Evolutionary conservation across 805 yeast species (phyloP).

Genomic region (Zygosaccharomyces lentus): DNA sequence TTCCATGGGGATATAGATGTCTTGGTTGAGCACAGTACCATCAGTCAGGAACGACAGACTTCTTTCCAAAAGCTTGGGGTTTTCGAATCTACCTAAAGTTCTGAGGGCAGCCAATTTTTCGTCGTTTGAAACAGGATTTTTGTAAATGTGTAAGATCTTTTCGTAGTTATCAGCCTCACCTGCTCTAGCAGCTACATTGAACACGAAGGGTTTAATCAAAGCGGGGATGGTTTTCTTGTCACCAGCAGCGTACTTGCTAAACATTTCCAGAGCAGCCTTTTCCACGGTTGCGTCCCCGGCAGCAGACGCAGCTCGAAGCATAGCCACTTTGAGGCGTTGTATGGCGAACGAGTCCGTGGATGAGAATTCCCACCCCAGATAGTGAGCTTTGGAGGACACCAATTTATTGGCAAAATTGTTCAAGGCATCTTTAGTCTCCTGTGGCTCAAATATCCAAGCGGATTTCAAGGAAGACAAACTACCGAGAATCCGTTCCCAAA

Average conservation of each 20-base stretch:
- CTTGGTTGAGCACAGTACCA: slow-evolving; percentile 63
- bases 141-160: slow-evolving; percentile 54
- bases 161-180: slow-evolving; percentile 65
- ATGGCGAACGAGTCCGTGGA: slow-evolving; percentile 52
- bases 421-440: slow-evolving; percentile 45
- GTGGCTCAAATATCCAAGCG: slow-evolving; percentile 54
- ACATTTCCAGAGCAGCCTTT: slow-evolving; percentile 45
- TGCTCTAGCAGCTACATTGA: slow-evolving; percentile 56
- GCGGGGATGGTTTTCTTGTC: slow-evolving; percentile 69
- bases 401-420: slow-evolving; percentile 51
- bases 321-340: slow-evolving; percentile 61
- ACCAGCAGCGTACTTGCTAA: slow-evolving; percentile 53
- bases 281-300: slow-evolving; percentile 48
- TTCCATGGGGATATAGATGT: slow-evolving; percentile 69
- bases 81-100: slow-evolving; percentile 60
- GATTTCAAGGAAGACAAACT: slow-evolving; percentile 46
- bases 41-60: slow-evolving; percentile 54
- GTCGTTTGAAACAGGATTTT: slow-evolving; percentile 54
- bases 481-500: slow-evolving; percentile 58
- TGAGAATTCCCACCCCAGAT: slow-evolving; percentile 62
- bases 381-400: slow-evolving; percentile 48
- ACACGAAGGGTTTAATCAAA: slow-evolving; percentile 63
- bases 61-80: slow-evolving; percentile 48
- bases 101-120: slow-evolving; percentile 68
- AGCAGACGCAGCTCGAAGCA: slow-evolving; percentile 57